Base-by-base conservation (phyloP, 164 flowering plant genomes). In the Tetrastigma voinierianum region DNA sequence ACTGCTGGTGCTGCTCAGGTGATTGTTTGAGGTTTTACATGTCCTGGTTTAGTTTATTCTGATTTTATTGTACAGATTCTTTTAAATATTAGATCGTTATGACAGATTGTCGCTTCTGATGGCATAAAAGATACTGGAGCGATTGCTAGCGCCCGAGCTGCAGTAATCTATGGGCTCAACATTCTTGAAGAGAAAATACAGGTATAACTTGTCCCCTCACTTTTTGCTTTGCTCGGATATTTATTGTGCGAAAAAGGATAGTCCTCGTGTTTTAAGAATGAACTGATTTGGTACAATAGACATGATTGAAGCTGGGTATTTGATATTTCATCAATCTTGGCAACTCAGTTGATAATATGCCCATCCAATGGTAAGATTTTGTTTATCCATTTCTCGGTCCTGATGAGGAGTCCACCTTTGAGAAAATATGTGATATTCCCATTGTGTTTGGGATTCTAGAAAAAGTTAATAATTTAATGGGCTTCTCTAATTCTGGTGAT, bases 1-100 rank as follows among this genome's bases (percentile, higher is more conserved):
- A 84, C 96, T 68, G 97, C 98, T 54, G 90, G 83, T 70, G 94
- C 93, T 74, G 93, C 93, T 58, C 84, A 83, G 90, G 88, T 88
- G n/a, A 57, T 61, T 11, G 43, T 1, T 60, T 4, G 43, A 32
- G 46, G 15, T 57, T 15, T 51, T 57, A 2, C 19, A 17, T 51
- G 13, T 21, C 11, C 16, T 15, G 17, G 47, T 59, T 11, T 45
- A 9, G 23, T 49, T 55, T 49, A 8, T 13, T 47, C 3, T 15
- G n/a, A 10, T 11, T 44, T 25, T 51, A 15, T 43, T 32, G 64
- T 9, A 47, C 0, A 19, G 1, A 16, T 47, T 64, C 57, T 21
- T 21, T 43, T 61, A 3, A 65, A 46, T 3, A 18, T 52, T 51
- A 8, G 9, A 57, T 56, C 20, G 32, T 64, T 55, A 44, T 32